Evolutionary conservation across 1,139 yeast species (phyloP).

Genomic region (Saccharomyces hybrid): DNA sequence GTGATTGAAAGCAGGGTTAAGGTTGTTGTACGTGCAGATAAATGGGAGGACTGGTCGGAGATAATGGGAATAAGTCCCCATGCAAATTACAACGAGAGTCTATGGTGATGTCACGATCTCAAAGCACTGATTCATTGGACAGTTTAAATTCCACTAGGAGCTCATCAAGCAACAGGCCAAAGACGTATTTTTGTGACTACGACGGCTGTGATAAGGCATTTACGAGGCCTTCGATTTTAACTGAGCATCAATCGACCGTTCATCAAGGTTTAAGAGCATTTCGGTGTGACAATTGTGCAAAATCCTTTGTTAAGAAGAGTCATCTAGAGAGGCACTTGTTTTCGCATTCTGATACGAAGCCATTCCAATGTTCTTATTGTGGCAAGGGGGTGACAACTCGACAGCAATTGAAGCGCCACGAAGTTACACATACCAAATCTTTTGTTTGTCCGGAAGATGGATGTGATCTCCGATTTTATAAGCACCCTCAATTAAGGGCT

Average conservation of each 20-base stretch:
- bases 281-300: constrained; percentile 56
- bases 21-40: background rate
- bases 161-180: constrained; percentile 43
- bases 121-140: constrained; percentile 10
- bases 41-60: background rate
- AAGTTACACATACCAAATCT: constrained; percentile 64
- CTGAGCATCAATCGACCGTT: constrained; percentile 63
- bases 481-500: constrained; percentile 69
- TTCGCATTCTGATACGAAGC: constrained; percentile 60
- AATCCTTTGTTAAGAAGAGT: constrained; percentile 63
- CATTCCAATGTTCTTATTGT: constrained; percentile 68
- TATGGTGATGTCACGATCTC: background rate
- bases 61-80: background rate
- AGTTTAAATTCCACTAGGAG: constrained; percentile 14
- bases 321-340: constrained; percentile 71
- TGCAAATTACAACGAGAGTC: background rate
- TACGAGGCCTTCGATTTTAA: constrained; percentile 70
- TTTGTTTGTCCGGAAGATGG: constrained; percentile 53
- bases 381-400: constrained; percentile 74
- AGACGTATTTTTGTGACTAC: constrained; percentile 52
- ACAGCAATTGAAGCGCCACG: constrained; percentile 83
- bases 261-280: constrained; percentile 81
- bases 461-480: constrained; percentile 64
- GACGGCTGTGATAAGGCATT: constrained; percentile 70
- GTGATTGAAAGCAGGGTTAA: background rate